Evolutionary conservation across 495 filamentous ascomycete genomes (phyloP), one percentile per base, ranked within the genome.

Genomic region (Aspergillus taichungensis): DNA sequence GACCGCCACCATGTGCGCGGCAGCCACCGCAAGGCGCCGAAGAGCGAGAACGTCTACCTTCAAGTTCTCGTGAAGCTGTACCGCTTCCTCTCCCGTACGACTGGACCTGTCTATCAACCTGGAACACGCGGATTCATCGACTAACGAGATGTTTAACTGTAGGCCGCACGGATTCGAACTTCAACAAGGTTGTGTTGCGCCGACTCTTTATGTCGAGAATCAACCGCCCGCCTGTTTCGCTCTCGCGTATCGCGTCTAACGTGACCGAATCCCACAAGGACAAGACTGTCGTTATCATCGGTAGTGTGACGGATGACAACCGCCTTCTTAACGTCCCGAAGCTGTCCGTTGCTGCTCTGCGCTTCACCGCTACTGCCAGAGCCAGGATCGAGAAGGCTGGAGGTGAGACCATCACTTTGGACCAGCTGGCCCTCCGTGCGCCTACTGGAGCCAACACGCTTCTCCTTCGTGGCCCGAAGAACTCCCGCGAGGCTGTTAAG

Each of bases 21-120:
- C 75, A 86, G 77, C 63, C 88, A 92, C 74, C 85, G 88, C 73
- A 89, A 87, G 81, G 91, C 91, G 49, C 85, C 92, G 52, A 95
- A 97, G 77, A 92, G 84, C 74, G 88, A 95, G 72, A 97, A 98
- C 76, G 87, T 89, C 55, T 97, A 96, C 74, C 77, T 96, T 61
- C 88, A 89, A 78, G 84, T 98, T 54, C 77, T 97, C 63, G 89
- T 96, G 73, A 96, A 96, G 83, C 86, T 98, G 27, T 98, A 97
- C 81, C 84, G 85, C 73, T 98, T 98, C 84, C 75, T 98, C 60
- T 84, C 89, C 59, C 90, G 91, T 94, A 85, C 72, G 88, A 46
- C 13, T 12, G 8, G 14, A 13, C 3, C 14, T 12, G 5, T 37
- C 29, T 40, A 46, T 53, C 27, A 18, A 31, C 38, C 18, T 36